These are phyloP conservation scores for Mariannaea elegans DNA, from an alignment of 2,329 filamentous ascomycete genomes.

Conservation along the genomic window DNA sequence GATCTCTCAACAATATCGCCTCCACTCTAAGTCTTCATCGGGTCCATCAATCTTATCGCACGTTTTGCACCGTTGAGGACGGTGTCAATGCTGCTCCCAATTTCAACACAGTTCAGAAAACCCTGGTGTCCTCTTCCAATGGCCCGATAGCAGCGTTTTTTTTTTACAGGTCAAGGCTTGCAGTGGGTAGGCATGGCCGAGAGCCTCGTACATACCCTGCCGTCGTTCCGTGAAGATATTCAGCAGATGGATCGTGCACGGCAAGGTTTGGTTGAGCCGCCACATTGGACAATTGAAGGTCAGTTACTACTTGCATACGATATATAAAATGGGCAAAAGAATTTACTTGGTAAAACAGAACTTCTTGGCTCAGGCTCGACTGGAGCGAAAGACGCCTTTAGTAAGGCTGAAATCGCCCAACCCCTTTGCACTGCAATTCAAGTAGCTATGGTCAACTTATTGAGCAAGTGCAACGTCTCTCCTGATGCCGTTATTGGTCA, in stretches of 20 bases:
- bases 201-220: not conserved
- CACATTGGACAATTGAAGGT: not conserved
- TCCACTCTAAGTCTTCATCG: too few species aligned
- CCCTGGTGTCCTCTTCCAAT: too few species aligned
- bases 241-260: not conserved
- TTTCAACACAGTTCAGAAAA: too few species aligned
- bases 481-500: constrained; percentile 11
- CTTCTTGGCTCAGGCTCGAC: too few species aligned
- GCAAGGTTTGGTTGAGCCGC: not conserved
- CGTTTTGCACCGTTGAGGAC: too few species aligned
- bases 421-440: constrained; percentile 1
- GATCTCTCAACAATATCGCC: too few species aligned
- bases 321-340: not conserved
- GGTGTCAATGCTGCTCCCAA: too few species aligned
- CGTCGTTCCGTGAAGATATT: not conserved
- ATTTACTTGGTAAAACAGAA: too few species aligned
- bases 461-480: not conserved
- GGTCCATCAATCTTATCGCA: too few species aligned
- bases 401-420: not conserved
- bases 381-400: too few species aligned
- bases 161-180: constrained; percentile 1
- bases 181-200: not conserved
- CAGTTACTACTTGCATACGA: too few species aligned
- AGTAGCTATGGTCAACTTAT: constrained; percentile 6
- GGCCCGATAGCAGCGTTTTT: not conserved